Evolutionary conservation across 148 eudicot species (phyloP), one percentile per base, ranked within the genome.

Genomic region (Cornus florida): DNA sequence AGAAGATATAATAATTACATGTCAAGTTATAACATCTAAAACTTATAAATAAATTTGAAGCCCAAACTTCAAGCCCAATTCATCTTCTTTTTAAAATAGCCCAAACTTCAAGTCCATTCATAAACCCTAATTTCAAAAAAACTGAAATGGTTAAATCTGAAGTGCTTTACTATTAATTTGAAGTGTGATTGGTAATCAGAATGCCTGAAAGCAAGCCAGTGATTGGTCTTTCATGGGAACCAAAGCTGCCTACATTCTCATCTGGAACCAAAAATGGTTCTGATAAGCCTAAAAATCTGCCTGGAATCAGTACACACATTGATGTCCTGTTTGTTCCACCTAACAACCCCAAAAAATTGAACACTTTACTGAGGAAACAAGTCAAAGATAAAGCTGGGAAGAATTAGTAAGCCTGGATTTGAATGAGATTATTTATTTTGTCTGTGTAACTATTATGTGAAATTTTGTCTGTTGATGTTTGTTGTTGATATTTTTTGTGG

Each of bases 271-370:
- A 78, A 53, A 59, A 11, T 43, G 72, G 81, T 4, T 38, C 67
- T 16, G 46, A 57, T 64, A 80, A 82, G 67, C 8, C 46, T 32
- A 59, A 35, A 67, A 6, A 38, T 69, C 13, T 73, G 65, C 20
- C n/a, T 41, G 82, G 80, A 78, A 74, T 16, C 14, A 64, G 75
- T 73, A 17, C 66, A 10, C 92, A 90, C 78, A 64, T 92, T 32
- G 94, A 92, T 70, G 97, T 94, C 6, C 83, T 93, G 20, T 96
- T 79, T 66, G 88, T 96, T 70, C 98, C 95, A 0, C 97, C 97
- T n/a, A 93, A 89, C 24, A 80, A 92, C 69, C 99, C 98, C 0
- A 91, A 72, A 68, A 86, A 87, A 83, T 71, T 96, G 67, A 96
- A 90, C 82, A 89, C 89, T 68, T 66, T 96, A 59, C 64, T 82